Base-by-base conservation (phyloP, 164 flowering plant species). In the Chimonanthus praecox region DNA sequence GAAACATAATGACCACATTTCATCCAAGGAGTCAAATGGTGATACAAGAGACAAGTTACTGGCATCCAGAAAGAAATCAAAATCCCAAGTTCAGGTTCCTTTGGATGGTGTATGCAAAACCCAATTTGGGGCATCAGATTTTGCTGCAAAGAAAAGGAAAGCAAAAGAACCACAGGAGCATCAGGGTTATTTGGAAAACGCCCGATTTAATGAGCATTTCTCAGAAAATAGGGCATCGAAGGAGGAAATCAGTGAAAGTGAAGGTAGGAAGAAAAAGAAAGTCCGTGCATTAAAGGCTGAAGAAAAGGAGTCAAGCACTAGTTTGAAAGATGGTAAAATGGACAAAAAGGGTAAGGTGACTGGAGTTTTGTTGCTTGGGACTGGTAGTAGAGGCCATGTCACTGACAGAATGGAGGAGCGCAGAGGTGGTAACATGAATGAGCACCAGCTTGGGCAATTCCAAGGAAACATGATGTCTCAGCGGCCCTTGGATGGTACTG, bases 141-240 rank as follows among this genome's bases (percentile, higher is more conserved):
- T 50, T 66, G 47, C 79, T 49, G 44, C 73, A 51, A 88, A 85
- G 81, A 91, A 88, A 83, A 84, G 89, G 77, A 94, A 90, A 82
- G 60, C 81, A 69, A 80, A 79, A 75, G 80, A 82, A 68, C 69
- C 78, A 74, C 81, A 78, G 68, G 89, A 82, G 51, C 72, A 72
- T 76, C 79, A 79, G 67, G 70, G 58, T 75, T 64, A 69, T 77
- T 68, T 49, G 10, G 83, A 74, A 54, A 43, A 63, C 62, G 33
- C 15, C n/a, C 63, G 63, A 46, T 71, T 33, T 70, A 74, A 71
- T n/a, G 80, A 68, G 6, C 63, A 65, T 44, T 18, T 75, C 15
- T 71, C 49, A n/a, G 78, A 73, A 33, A 76, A 43, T 74, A 74
- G 44, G 70, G 73, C 45, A 49, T 49, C 69, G 49, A 81, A 78